Base-by-base conservation (phyloP, 2,329 filamentous ascomycete genomes). In the Xylariaceae sp. region DNA sequence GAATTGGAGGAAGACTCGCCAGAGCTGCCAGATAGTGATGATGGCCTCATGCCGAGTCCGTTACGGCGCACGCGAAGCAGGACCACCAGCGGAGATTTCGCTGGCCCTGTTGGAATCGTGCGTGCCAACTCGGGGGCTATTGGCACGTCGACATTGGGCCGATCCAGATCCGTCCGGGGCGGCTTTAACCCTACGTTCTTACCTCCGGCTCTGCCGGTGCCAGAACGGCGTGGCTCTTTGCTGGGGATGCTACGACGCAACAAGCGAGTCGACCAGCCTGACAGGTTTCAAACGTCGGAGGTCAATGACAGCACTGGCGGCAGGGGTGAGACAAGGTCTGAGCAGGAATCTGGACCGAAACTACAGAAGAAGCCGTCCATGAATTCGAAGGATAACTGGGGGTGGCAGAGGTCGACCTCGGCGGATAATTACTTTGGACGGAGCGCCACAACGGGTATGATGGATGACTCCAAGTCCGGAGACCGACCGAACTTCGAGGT, bases 231-330 rank as follows among this genome's bases (percentile, higher is more conserved):
- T 52, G 79, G 74, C 58, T 83, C 82, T 62, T 73, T 87, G 61
- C 79, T 85, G 73, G 56, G 66, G n/a, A 83, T 83, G 3, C 73
- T 91, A n/a, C 82, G 85, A 44, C 85, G 88, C 57, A 87, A 82
- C 73, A 88, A 85, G 70, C 77, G 74, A 48, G 73, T 73, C 42
- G 78, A 82, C 62, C 67, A 75, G 30, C 68, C 75, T 58, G 74
- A 77, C 52, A 83, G 80, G 67, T 80, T 87, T 17, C 77, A 80
- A 37, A 83, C 84, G 44, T 72, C 76, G 0, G 80, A 80, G 18
- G 67, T 75, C 8, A 69, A 73, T 10, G 85, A 88, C 64, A 86
- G 80, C 63, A 81, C 81, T 30, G 23, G 4, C 4, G 23, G 23
- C 23, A 30, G 23, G 23, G 23, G 81, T 55, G 86, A 89, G 64